Percentiles rank a stretch among this genome's conserved stretches.
Conservation (phyloP, 352 stramenopile genomes). For the Phytopythium delawarense region DNA sequence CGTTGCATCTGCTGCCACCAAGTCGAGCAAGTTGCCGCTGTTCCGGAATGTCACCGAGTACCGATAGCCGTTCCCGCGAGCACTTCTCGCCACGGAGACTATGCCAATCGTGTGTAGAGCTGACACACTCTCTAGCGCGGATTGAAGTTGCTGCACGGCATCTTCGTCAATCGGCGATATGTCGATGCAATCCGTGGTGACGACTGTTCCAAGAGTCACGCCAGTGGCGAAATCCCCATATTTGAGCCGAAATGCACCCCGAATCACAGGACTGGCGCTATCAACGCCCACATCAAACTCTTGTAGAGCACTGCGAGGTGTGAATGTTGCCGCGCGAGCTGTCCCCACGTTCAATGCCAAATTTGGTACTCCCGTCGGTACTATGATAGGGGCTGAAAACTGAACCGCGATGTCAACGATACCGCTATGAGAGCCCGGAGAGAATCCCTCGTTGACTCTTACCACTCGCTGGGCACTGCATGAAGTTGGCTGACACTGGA, state of each 20-base stretch:
- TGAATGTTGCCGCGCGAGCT: conserved; percentile 33
- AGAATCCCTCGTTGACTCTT: conserved; percentile 37
- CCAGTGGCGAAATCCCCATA: conserved; percentile 55
- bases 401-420: conserved; percentile 44
- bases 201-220: conserved; percentile 17
- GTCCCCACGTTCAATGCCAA: conserved; percentile 40
- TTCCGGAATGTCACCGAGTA: conserved; percentile 51
- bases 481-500: conserved; percentile 22
- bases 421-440: conserved; percentile 33
- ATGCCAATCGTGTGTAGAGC: conserved; percentile 59
- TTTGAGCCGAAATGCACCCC: conserved; percentile 39
- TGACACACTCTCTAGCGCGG: conserved; percentile 33
- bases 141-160: conserved; percentile 33
- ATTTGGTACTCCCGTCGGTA: conserved; percentile 24
- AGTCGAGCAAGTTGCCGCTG: conserved; percentile 43
- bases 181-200: conserved; percentile 53
- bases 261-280: conserved; percentile 35
- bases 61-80: conserved; percentile 39
- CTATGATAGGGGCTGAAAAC: conserved; percentile 47
- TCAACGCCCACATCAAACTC: conserved; percentile 62
- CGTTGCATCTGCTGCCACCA: conserved; percentile 33
- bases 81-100: conserved; percentile 16
- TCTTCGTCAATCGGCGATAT: conserved; percentile 31
- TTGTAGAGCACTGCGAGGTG: conserved; percentile 31
- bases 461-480: conserved; percentile 33